Base-by-base conservation (phyloP, 148 eudicot genomes). In the Rhododendron kiyosumense region DNA sequence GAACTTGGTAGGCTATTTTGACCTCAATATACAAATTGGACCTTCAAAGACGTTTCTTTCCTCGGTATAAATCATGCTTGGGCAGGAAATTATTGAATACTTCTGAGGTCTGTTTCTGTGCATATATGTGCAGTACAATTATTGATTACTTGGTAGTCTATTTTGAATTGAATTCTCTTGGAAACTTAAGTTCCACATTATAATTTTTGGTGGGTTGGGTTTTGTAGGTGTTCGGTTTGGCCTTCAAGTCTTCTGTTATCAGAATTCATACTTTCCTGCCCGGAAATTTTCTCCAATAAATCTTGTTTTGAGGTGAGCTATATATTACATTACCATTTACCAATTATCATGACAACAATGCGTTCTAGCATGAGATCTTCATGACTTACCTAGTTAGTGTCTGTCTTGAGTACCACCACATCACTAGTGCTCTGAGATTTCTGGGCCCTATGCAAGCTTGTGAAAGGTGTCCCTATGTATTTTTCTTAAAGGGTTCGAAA, bases 191-290 rank as follows among this genome's bases (percentile, higher is more conserved):
- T 81, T 85, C 18, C 4, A 52, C 12, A 18, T 6, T 15, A 12
- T 26, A 49, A 81, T 52, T 36, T 81, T 77, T 77, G 79, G 9
- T 84, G 36, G 36, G 12, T 30, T 87, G 77, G 36, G 88, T 15
- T 76, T 18, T 79, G 67, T 88, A 97, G 98, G 94, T 97, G 99
- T 86, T 91, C 94, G 75, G 89, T 97, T 84, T 97, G 99, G 99
- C 99, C 99, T 20, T 97, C 99, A 77, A 87, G 98, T 89, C 94
- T 97, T 87, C 94, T 92, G 92, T 86, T 97, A 86, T 94, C 99
- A 38, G 98, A 97, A 90, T 94, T 95, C 85, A 93, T 97, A 85
- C 96, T 97, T 90, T 95, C 99, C 82, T 93, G 48, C 81, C 98
- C 98, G 18, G 94, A 89, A 83, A 79, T 93, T 65, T 97, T 97